Evolutionary conservation across 1,284 basidiomycete genomes (phyloP).

Genomic region (Apiotrichum sp.): DNA sequence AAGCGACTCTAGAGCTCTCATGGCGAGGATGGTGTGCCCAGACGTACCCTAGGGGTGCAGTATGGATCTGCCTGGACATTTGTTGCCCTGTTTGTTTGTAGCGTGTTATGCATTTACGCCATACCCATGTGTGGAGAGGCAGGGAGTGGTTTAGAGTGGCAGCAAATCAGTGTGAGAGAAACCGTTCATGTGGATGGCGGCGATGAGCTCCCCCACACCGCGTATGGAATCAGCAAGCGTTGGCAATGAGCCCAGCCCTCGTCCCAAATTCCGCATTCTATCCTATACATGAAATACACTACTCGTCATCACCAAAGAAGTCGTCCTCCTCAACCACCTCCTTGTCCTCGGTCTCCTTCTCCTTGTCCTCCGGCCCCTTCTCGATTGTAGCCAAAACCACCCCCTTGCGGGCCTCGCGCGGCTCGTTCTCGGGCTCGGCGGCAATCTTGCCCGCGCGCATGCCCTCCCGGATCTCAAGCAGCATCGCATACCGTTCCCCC

Average conservation of each 20-base stretch:
- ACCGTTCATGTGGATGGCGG: no score
- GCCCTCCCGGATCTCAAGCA: conserved; percentile 55
- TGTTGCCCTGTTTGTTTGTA: neutral
- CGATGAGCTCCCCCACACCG: no score
- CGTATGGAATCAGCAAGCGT: neutral
- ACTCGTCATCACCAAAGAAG: conserved; percentile 52
- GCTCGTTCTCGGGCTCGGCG: conserved; percentile 56
- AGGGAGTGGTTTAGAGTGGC: no score
- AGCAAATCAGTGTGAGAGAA: no score
- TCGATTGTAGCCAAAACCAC: no score
- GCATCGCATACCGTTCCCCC: conserved; percentile 57
- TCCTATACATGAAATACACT: neutral
- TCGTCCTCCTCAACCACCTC: conserved; percentile 39
- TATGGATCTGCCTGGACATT: neutral
- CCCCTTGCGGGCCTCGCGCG: neutral
- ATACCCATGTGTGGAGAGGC: neutral
- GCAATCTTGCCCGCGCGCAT: conserved; percentile 63
- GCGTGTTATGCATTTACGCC: neutral
- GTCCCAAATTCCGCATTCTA: no score
- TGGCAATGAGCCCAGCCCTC: no score
- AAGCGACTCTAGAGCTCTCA: conserved; percentile 31
- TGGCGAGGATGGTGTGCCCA: neutral
- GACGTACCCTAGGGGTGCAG: neutral
- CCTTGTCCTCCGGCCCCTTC: neutral
- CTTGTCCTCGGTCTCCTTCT: neutral